phyloP scores from a whole-genome alignment of 2,329 filamentous ascomycete genomes.

The Esteya vermicola region DNA sequence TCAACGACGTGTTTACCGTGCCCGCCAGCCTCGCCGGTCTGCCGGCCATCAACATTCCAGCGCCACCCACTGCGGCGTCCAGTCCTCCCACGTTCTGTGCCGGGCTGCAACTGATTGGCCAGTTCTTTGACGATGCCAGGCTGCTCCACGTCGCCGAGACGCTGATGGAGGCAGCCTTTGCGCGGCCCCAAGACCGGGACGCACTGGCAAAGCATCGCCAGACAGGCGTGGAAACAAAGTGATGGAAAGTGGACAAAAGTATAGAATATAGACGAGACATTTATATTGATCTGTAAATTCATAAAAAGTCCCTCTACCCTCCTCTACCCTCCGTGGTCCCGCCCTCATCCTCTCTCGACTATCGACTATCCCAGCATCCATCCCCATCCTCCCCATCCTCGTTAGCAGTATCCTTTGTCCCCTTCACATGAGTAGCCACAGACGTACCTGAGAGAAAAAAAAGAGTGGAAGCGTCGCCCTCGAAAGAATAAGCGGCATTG shows the following conservation, averaged over 20 bases:
- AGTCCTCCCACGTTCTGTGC: slow-evolving; percentile 16
- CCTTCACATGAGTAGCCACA: background rate
- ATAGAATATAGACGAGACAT: background rate
- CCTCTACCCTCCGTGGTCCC: background rate
- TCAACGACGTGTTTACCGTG: slow-evolving; percentile 92
- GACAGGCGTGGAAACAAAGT: slow-evolving; percentile 1
- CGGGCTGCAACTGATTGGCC: slow-evolving; percentile 67
- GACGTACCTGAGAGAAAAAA: slow-evolving; percentile 7
- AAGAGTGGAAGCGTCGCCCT: slow-evolving; percentile 9
- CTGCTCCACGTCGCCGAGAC: slow-evolving; percentile 44
- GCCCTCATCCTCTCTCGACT: background rate
- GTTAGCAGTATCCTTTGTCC: slow-evolving; percentile 8
- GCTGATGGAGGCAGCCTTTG: slow-evolving; percentile 16
- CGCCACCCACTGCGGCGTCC: slow-evolving; percentile 10
- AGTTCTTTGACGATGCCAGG: slow-evolving; percentile 61
- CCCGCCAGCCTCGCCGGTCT: slow-evolving; percentile 85
- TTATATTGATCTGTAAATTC: background rate
- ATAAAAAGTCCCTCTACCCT: background rate
- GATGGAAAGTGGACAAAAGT: background rate
- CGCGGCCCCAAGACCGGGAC: slow-evolving; percentile 3
- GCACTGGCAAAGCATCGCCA: slow-evolving; percentile 2
- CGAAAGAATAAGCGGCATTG: slow-evolving; percentile 15
- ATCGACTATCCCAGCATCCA: background rate
- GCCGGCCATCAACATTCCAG: slow-evolving; percentile 73
- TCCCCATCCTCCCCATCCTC: too few relatives aligned